These are phyloP conservation scores for Globisporangium irregulare DNA, from an alignment of 352 stramenopile genomes.

Conservation along the genomic window DNA sequence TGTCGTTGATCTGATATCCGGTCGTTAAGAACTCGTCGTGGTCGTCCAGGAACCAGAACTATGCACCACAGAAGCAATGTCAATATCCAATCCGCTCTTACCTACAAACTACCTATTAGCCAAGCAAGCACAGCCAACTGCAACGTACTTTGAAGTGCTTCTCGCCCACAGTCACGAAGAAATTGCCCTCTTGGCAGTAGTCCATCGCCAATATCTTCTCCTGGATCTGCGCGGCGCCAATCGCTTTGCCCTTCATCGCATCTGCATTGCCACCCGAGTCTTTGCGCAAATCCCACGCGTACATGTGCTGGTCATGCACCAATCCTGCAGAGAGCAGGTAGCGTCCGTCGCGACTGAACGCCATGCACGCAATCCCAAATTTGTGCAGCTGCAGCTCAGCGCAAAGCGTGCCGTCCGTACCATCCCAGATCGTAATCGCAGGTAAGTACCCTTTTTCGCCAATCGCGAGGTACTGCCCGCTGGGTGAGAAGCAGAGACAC, in stretches of 20 bases:
- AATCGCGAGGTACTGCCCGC: slow-evolving; percentile 81
- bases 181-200: slow-evolving; percentile 66
- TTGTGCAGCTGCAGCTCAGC: slow-evolving; percentile 80
- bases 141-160: slow-evolving; percentile 66
- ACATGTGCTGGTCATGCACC: slow-evolving; percentile 80
- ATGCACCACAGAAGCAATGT: slow-evolving; percentile 4
- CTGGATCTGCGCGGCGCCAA: slow-evolving; percentile 48
- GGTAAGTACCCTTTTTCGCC: slow-evolving; percentile 84
- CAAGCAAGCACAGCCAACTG: not conserved
- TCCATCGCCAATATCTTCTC: slow-evolving; percentile 76
- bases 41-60: slow-evolving; percentile 78
- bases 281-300: slow-evolving; percentile 61
- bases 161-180: slow-evolving; percentile 82
- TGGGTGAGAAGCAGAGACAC: slow-evolving; percentile 80
- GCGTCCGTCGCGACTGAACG: slow-evolving; percentile 63
- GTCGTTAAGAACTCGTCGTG: slow-evolving; percentile 50
- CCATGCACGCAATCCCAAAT: slow-evolving; percentile 78
- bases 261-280: slow-evolving; percentile 6
- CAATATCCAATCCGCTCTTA: not conserved
- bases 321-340: slow-evolving; percentile 72
- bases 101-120: not conserved
- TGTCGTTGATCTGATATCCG: slow-evolving; percentile 44
- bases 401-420: slow-evolving; percentile 69
- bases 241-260: slow-evolving; percentile 28
- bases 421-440: slow-evolving; percentile 87